These are phyloP conservation scores for Neurospora sp. DNA, from an alignment of 495 filamentous ascomycete genomes.

Conservation along the genomic window DNA sequence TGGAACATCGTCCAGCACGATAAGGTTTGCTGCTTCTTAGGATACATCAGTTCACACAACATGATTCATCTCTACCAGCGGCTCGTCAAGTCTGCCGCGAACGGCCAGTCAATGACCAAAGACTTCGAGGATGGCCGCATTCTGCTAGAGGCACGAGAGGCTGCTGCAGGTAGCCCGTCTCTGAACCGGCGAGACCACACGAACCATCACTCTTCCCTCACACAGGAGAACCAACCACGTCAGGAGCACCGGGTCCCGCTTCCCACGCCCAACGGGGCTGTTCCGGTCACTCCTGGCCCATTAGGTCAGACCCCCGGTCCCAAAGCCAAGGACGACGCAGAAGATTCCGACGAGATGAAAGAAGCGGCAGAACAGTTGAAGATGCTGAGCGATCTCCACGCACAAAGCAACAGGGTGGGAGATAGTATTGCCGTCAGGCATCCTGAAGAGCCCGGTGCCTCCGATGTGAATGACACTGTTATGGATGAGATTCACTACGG, in stretches of 20 bases:
- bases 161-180: slow-evolving; percentile 21
- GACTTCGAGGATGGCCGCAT: slow-evolving; percentile 41
- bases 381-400: slow-evolving; percentile 33
- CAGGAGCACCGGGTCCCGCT: slow-evolving; percentile 6
- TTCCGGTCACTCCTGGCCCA: slow-evolving; percentile 6
- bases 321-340: slow-evolving; percentile 38
- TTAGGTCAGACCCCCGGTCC: slow-evolving; percentile 6
- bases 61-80: slow-evolving; percentile 47
- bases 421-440: slow-evolving; percentile 27
- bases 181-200: slow-evolving; percentile 7
- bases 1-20: slow-evolving; percentile 49
- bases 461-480: slow-evolving; percentile 29
- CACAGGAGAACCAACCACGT: slow-evolving; percentile 23
- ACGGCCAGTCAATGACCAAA: slow-evolving; percentile 28
- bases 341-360: slow-evolving; percentile 49
- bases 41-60: slow-evolving; percentile 47
- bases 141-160: slow-evolving; percentile 34
- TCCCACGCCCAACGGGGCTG: neutral
- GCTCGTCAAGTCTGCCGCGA: slow-evolving; percentile 33
- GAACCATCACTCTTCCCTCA: slow-evolving; percentile 13
- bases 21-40: slow-evolving; percentile 47
- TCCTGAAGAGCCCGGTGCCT: slow-evolving; percentile 31
- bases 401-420: slow-evolving; percentile 17
- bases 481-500: slow-evolving; percentile 24
- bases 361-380: slow-evolving; percentile 50